These are phyloP conservation scores for Aspergillus nidulans DNA, from an alignment of 495 filamentous ascomycete species.

Conservation along the genomic window DNA sequence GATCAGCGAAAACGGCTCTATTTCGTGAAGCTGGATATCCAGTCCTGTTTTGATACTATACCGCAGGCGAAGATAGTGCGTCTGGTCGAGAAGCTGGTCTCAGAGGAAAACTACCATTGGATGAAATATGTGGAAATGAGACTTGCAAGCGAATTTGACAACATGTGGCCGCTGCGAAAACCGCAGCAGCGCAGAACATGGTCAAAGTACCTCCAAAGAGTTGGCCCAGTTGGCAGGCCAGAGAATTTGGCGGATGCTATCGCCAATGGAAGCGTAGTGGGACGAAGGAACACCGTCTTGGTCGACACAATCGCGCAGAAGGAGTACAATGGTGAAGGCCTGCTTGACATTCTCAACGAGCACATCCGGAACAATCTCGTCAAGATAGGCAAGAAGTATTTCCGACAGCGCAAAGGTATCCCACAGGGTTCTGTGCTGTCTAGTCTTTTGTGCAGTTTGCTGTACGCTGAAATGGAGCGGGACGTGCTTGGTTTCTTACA, in stretches of 20 bases:
- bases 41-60: slow-evolving; percentile 92
- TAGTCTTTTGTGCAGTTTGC: slow-evolving; percentile 83
- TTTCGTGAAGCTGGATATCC: slow-evolving; percentile 90
- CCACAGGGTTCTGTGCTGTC: slow-evolving; percentile 90
- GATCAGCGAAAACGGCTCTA: slow-evolving; percentile 43
- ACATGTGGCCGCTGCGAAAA: slow-evolving; percentile 11
- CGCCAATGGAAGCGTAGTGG: slow-evolving; percentile 33
- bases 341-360: slow-evolving; percentile 67
- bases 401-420: slow-evolving; percentile 82
- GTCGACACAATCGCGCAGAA: slow-evolving; percentile 57
- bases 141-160: slow-evolving; percentile 24
- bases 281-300: slow-evolving; percentile 65
- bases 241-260: slow-evolving; percentile 53
- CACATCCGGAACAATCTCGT: slow-evolving; percentile 82
- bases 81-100: slow-evolving; percentile 60
- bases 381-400: slow-evolving; percentile 85
- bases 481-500: slow-evolving; percentile 63
- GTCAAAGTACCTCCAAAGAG: slow-evolving; percentile 62
- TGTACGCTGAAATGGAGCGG: slow-evolving; percentile 82
- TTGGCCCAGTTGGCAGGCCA: slow-evolving; percentile 46
- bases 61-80: slow-evolving; percentile 70
- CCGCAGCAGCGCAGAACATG: slow-evolving; percentile 38
- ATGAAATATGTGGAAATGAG: slow-evolving; percentile 69
- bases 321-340: slow-evolving; percentile 46
- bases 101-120: slow-evolving; percentile 64